Conservation (phyloP, 257 asterid species). For the Cinchona pubescens region DNA sequence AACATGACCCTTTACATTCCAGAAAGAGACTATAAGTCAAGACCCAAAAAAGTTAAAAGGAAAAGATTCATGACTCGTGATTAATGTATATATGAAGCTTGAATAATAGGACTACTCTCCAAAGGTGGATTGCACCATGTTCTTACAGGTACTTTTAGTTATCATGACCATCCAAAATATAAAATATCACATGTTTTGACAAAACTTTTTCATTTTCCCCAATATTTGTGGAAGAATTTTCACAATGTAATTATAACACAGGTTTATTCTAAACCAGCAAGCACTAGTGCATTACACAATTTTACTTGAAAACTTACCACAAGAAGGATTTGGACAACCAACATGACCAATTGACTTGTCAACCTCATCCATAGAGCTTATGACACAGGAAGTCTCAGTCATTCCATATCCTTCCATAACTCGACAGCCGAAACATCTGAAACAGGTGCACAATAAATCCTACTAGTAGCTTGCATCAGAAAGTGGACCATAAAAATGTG, state of each 20-base stretch:
- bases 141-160: background rate
- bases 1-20: background rate
- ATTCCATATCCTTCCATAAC: constrained; percentile 93
- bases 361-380: constrained; percentile 69
- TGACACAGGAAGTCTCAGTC: constrained; percentile 97
- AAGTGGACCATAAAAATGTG: background rate
- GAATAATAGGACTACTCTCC: background rate
- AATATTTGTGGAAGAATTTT: background rate
- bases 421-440: constrained; percentile 86
- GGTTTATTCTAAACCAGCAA: background rate
- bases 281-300: background rate
- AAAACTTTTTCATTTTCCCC: background rate
- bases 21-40: background rate
- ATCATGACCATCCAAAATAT: background rate
- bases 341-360: constrained; percentile 80
- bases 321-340: constrained; percentile 91
- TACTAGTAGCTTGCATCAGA: background rate
- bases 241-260: background rate
- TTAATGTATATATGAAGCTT: background rate
- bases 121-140: background rate
- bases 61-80: background rate
- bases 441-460: background rate
- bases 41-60: background rate
- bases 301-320: constrained; percentile 55
- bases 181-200: background rate